Conservation (phyloP, 345 rosid genomes). For the Eucalyptus camaldulensis region DNA sequence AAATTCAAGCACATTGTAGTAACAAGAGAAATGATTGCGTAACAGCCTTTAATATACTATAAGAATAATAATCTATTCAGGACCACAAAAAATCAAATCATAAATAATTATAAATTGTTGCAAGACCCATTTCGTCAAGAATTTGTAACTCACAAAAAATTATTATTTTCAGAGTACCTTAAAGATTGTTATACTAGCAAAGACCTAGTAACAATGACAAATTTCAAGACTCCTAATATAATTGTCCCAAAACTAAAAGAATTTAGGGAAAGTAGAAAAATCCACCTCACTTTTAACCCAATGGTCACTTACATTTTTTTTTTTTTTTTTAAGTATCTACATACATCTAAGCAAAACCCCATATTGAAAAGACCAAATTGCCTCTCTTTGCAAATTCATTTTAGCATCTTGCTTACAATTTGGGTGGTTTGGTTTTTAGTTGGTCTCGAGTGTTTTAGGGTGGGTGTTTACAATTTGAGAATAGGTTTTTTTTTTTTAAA, state of each 20-base stretch:
- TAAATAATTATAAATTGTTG: fast-evolving
- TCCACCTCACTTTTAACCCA: not conserved
- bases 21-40: too few relatives aligned
- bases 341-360: not conserved
- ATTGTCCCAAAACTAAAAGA: not conserved
- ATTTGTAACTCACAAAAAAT: fast-evolving
- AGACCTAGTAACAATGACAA: not conserved
- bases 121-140: too few relatives aligned
- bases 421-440: not conserved
- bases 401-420: not conserved
- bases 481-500: not conserved
- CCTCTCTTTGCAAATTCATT: not conserved
- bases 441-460: not conserved
- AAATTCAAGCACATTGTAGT: not conserved
- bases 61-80: too few relatives aligned
- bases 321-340: not conserved
- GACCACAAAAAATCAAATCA: too few relatives aligned
- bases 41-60: fast-evolving
- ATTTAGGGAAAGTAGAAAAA: not conserved
- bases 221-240: not conserved
- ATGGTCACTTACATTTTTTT: not conserved
- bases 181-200: too few relatives aligned
- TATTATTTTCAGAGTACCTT: too few relatives aligned
- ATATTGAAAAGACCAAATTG: not conserved
- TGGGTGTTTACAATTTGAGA: not conserved